These are phyloP conservation scores for Ogataea hybrid DNA, from an alignment of 1,139 yeast genomes.

Conservation along the genomic window DNA sequence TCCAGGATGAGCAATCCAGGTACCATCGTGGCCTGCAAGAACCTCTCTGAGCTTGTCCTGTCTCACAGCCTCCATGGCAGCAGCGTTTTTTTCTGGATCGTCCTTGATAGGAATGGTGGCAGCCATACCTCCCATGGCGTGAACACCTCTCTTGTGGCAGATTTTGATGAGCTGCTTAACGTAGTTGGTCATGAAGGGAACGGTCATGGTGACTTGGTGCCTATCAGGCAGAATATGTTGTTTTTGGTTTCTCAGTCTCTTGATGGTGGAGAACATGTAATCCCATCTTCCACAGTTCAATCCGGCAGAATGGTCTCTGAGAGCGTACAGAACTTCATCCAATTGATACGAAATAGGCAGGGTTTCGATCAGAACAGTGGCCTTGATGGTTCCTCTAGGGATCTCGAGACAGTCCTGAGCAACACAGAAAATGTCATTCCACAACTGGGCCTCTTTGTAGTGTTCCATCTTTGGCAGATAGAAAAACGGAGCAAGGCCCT, in stretches of 20 bases:
- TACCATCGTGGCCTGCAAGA: slow-evolving; percentile 76
- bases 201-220: slow-evolving; percentile 72
- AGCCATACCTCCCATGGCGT: slow-evolving; percentile 86
- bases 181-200: slow-evolving; percentile 73
- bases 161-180: slow-evolving; percentile 64
- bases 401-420: slow-evolving; percentile 66
- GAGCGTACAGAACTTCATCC: slow-evolving; percentile 68
- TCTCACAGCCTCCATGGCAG: slow-evolving; percentile 64
- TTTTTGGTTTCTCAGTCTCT: slow-evolving; percentile 58
- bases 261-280: slow-evolving; percentile 67
- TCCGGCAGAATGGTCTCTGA: slow-evolving; percentile 66
- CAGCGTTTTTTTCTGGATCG: slow-evolving; percentile 56
- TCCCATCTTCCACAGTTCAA: slow-evolving; percentile 80
- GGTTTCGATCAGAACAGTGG: slow-evolving; percentile 69
- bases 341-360: slow-evolving; percentile 72
- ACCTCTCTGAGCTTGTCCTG: slow-evolving; percentile 74
- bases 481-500: slow-evolving; percentile 73
- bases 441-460: slow-evolving; percentile 69
- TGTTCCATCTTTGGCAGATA: slow-evolving; percentile 81
- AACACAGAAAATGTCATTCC: slow-evolving; percentile 73
- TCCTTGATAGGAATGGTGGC: slow-evolving; percentile 78
- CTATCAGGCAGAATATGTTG: slow-evolving; percentile 67
- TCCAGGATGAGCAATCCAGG: slow-evolving; percentile 89
- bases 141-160: slow-evolving; percentile 71
- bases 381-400: slow-evolving; percentile 70